Evolutionary conservation across 768 basidiomycete genomes (phyloP).

Genomic region (Tulasnella sp.): DNA sequence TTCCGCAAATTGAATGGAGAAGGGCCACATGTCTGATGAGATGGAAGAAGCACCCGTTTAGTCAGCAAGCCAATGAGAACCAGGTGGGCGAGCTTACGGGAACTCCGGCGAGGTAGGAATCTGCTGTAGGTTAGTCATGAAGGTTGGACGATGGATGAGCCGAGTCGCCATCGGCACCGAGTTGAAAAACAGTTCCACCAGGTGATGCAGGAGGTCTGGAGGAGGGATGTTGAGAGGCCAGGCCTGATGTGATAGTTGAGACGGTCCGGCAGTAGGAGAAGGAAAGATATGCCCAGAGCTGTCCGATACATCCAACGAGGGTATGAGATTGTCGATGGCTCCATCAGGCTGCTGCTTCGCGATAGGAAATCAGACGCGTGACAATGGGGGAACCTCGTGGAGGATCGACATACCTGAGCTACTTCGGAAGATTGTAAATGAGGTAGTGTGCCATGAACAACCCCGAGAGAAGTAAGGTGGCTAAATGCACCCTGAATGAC

Average conservation of each 20-base stretch:
- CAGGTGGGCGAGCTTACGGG: neutral
- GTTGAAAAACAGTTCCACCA: constrained; percentile 28
- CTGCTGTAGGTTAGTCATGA: constrained; percentile 8
- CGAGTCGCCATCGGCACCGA: constrained; percentile 22
- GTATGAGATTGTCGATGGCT: neutral
- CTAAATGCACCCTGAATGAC: neutral
- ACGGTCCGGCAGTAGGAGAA: neutral
- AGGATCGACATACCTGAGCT: neutral
- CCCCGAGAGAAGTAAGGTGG: neutral
- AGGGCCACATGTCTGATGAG: constrained; percentile 13
- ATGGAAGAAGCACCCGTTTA: neutral
- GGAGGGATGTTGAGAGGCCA: constrained; percentile 25
- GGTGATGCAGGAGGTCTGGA: constrained; percentile 26
- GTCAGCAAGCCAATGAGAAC: neutral
- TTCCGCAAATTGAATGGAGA: constrained; percentile 30
- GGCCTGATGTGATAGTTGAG: constrained; percentile 4
- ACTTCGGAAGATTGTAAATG: neutral
- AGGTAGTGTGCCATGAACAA: neutral
- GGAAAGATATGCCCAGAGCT: neutral
- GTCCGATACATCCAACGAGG: neutral
- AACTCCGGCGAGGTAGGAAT: constrained; percentile 24
- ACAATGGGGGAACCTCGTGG: neutral
- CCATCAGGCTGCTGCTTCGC: too few species aligned
- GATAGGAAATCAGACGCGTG: neutral
- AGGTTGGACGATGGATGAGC: constrained; percentile 29